A percentile compares a stretch with the other conserved stretches of the same genome.
Evolutionary conservation across 2,329 filamentous ascomycete species (phyloP).

Genomic region (Venturia nashicola): DNA sequence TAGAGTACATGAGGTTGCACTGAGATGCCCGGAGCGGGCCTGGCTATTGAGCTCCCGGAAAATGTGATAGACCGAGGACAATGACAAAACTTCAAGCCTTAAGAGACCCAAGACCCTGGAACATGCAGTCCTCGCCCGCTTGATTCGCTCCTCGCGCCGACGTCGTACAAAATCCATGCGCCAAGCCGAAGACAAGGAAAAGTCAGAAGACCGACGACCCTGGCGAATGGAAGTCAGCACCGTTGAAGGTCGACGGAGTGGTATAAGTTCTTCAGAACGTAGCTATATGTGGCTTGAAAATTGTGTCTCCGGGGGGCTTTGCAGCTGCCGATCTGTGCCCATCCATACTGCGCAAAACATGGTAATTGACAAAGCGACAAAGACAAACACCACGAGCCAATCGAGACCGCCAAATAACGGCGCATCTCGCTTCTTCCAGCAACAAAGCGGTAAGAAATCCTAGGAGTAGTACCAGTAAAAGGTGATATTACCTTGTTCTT

Average conservation of each 20-base stretch:
- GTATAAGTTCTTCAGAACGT: neutral
- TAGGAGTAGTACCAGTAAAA: neutral
- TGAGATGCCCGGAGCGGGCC: neutral
- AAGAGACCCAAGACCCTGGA: neutral
- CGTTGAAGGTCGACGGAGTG: neutral
- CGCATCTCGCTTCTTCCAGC: neutral
- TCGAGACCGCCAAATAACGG: neutral
- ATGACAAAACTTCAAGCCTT: slow-evolving; percentile 1
- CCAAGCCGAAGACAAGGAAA: slow-evolving; percentile 7
- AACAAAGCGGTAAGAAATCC: neutral
- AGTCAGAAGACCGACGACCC: slow-evolving; percentile 4
- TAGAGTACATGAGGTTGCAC: slow-evolving; percentile 3
- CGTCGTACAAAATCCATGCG: slow-evolving; percentile 7
- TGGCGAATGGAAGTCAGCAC: slow-evolving; percentile 1
- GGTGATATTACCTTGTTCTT: slow-evolving; percentile 6
- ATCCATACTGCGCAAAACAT: neutral
- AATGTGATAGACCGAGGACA: slow-evolving; percentile 5
- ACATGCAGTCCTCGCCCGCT: slow-evolving; percentile 8
- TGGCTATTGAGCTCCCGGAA: slow-evolving; percentile 1
- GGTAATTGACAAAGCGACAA: neutral
- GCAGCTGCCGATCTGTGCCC: neutral
- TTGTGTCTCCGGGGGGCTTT: neutral
- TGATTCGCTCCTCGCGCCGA: slow-evolving; percentile 9
- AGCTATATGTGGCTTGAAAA: neutral
- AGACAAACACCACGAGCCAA: neutral